Evolutionary conservation across 495 filamentous ascomycete genomes (phyloP).

Genomic region (Schizothecium vesticola): DNA sequence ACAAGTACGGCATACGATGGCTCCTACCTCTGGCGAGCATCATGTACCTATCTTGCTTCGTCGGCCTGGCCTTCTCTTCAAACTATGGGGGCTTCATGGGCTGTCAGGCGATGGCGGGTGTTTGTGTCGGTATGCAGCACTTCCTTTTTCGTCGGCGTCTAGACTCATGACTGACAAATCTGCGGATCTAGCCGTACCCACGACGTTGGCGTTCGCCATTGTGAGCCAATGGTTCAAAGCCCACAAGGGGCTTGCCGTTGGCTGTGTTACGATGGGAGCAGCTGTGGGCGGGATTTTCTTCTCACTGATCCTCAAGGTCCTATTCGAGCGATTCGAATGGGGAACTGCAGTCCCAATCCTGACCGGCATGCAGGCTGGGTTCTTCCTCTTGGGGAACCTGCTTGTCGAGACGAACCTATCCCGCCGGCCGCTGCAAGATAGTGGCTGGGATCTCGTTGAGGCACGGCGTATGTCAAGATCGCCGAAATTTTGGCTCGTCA

Average conservation of each 20-base stretch:
- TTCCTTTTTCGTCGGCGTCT: background rate
- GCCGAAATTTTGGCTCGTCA: conserved; percentile 24
- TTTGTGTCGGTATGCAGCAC: conserved; percentile 16
- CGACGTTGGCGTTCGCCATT: conserved; percentile 25
- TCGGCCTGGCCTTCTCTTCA: conserved; percentile 22
- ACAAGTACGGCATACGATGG: conserved; percentile 15
- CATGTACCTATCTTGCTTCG: conserved; percentile 19
- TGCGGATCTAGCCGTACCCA: background rate
- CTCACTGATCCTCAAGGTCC: conserved; percentile 22
- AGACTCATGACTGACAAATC: background rate
- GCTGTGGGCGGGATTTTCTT: conserved; percentile 30
- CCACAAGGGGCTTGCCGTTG: conserved; percentile 19
- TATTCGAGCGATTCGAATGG: conserved; percentile 24
- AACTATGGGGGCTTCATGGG: conserved; percentile 27
- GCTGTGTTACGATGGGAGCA: conserved; percentile 24
- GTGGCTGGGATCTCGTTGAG: background rate
- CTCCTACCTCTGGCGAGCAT: conserved; percentile 17
- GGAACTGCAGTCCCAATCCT: conserved; percentile 14
- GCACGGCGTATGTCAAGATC: conserved; percentile 8
- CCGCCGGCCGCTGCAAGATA: background rate
- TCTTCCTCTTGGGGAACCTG: conserved; percentile 15
- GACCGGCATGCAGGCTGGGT: conserved; percentile 11
- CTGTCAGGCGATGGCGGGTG: conserved; percentile 22
- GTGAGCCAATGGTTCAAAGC: conserved; percentile 27
- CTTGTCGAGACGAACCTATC: conserved; percentile 22